A percentile compares a stretch with the other conserved stretches of the same genome.
phyloP scores from a whole-genome alignment of 2,329 filamentous ascomycete genomes.

The Pseudocercospora fuligena region DNA sequence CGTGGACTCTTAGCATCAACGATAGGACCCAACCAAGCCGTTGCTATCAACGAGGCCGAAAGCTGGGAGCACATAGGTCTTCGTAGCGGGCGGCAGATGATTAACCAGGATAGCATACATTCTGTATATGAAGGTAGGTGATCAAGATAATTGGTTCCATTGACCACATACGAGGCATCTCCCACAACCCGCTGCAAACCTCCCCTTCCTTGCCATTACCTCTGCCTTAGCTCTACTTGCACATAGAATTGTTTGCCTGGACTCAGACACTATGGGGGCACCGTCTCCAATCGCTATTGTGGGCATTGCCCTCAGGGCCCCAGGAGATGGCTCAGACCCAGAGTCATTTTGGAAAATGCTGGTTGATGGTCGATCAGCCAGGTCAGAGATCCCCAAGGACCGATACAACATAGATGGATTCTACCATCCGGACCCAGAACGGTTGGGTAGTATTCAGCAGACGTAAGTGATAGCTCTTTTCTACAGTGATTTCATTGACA shows the following conservation, averaged over 20 bases:
- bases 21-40: too few relatives aligned
- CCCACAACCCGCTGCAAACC: neutral
- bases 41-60: too few relatives aligned
- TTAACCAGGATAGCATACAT: neutral
- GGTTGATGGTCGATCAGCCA: conserved; percentile 10
- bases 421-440: conserved; percentile 18
- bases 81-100: neutral
- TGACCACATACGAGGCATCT: neutral
- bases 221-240: too few relatives aligned
- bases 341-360: conserved; percentile 18
- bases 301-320: conserved; percentile 10
- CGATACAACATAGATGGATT: conserved; percentile 21
- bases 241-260: too few relatives aligned
- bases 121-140: neutral
- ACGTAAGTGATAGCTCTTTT: conserved; percentile 1
- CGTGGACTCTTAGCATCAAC: neutral
- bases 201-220: too few relatives aligned
- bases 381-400: conserved; percentile 14
- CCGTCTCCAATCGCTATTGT: conserved; percentile 11
- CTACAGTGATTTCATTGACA: neutral
- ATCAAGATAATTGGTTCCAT: neutral
- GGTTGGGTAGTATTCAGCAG: conserved; percentile 14
- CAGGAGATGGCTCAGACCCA: conserved; percentile 16
- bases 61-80: neutral
- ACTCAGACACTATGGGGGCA: neutral